Conservation (phyloP, 2,329 filamentous ascomycete species). For the Exophiala oligosperma region DNA sequence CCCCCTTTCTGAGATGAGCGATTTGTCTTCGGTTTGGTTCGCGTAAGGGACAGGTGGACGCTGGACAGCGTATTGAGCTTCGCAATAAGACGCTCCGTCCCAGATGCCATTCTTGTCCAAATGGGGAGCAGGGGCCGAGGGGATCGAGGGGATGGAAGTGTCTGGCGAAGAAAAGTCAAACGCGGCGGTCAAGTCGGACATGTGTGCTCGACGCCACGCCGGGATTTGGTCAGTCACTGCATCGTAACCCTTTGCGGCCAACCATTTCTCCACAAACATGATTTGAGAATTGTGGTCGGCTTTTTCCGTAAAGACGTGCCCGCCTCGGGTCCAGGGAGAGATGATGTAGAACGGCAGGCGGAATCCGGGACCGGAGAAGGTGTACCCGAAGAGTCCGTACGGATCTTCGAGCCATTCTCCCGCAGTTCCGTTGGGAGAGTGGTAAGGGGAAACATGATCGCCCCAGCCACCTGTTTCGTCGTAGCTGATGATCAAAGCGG, state of each 20-base stretch:
- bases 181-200: conserved; percentile 51
- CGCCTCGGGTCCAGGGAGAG: conserved; percentile 57
- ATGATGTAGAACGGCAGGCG: conserved; percentile 58
- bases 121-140: conserved; percentile 46
- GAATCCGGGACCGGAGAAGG: conserved; percentile 48
- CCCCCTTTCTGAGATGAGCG: conserved; percentile 51
- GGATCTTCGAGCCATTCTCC: conserved; percentile 56
- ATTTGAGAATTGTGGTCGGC: conserved; percentile 59
- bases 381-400: conserved; percentile 42
- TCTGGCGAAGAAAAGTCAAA: conserved; percentile 51
- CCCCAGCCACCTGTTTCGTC: conserved; percentile 58
- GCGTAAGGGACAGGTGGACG: conserved; percentile 53
- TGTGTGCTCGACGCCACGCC: conserved; percentile 48
- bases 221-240: conserved; percentile 47
- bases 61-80: conserved; percentile 38
- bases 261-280: conserved; percentile 55
- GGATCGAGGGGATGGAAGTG: conserved; percentile 49
- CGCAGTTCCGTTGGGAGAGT: conserved; percentile 49
- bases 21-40: conserved; percentile 38
- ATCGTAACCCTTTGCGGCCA: conserved; percentile 45
- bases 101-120: conserved; percentile 45
- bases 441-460: conserved; percentile 55
- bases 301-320: conserved; percentile 56
- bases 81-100: conserved; percentile 48
- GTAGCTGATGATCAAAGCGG: conserved; percentile 52